These are phyloP conservation scores for Annulohypoxylon moriforme DNA, from an alignment of 495 filamentous ascomycete species.

Conservation along the genomic window DNA sequence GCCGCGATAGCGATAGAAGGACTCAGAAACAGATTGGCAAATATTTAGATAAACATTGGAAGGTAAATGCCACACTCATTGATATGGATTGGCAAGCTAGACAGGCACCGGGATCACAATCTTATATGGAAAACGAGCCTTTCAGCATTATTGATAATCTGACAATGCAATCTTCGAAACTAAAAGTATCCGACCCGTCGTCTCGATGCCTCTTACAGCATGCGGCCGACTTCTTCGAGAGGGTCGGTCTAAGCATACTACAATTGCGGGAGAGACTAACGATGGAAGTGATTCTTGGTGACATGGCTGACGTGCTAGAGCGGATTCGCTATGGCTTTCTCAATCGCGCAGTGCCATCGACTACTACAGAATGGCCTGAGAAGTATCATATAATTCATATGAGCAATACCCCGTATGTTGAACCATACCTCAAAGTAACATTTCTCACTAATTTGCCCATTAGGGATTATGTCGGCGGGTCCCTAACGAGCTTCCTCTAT, in stretches of 20 bases:
- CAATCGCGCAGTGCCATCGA: conserved; percentile 29
- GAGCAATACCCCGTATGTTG: conserved; percentile 55
- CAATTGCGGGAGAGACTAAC: conserved; percentile 28
- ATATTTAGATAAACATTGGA: conserved; percentile 49
- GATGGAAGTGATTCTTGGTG: conserved; percentile 45
- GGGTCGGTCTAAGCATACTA: conserved; percentile 27
- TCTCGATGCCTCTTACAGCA: conserved; percentile 11
- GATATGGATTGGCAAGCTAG: conserved; percentile 42
- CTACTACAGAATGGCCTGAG: conserved; percentile 42
- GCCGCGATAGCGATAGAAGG: conserved; percentile 10
- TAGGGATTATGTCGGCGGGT: conserved; percentile 55
- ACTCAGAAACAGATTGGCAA: conserved; percentile 27
- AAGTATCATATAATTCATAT: conserved; percentile 53
- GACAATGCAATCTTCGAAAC: not conserved
- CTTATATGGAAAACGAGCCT: not conserved
- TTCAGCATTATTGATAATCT: conserved; percentile 3
- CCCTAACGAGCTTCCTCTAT: conserved; percentile 48
- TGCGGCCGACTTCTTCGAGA: conserved; percentile 27
- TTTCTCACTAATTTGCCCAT: conserved; percentile 1
- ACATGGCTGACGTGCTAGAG: conserved; percentile 49
- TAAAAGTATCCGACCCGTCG: not conserved
- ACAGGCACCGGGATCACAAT: conserved; percentile 2
- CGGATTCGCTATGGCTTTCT: conserved; percentile 46
- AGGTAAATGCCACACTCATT: conserved; percentile 49
- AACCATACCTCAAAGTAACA: not conserved